Evolutionary conservation across 2,329 filamentous ascomycete genomes (phyloP), one percentile per base, ranked within the genome.

Genomic region (Fusarium xyrophilum): DNA sequence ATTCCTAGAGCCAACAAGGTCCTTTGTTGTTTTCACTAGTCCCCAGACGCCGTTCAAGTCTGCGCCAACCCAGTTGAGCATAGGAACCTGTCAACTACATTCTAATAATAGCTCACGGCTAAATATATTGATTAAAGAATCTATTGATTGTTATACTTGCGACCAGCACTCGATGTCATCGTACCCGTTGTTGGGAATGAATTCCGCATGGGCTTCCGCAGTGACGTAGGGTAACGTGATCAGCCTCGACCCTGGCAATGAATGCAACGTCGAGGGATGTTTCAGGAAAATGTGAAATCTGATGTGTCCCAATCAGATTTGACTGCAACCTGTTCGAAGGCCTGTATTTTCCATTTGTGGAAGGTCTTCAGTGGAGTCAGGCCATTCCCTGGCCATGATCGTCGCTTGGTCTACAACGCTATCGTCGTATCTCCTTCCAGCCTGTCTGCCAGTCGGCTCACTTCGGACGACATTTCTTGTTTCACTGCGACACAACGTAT

Each of bases 181-280:
- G 13, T 10, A 53, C 25, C 14, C 23, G 0, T 6, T 5, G 28
- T 19, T 27, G 36, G 21, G 30, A 23, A 46, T 38, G 25, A n/a
- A 30, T 48, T 23, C 33, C 52, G 21, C 28, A 28, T 14, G n/a
- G 23, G 13, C 28, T 35, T 46, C 30, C 33, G 7, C 25, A 38
- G 42, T 56, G 53, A 48, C 53, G 53, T 56, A 56, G 53, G 42
- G 56, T 56, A 55, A 47, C 30, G 23, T 33, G 21, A 44, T 47
- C 28, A 17, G 4, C 39, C 11, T 21, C 0, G 27, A 60, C 35
- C 57, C 23, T 60, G 10, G 38, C 15, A 48, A 48, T 50, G 52
- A 48, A 48, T 50, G 52, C 15, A 57, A 48, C 57, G 14, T 28
- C 12, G 15, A 42, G 32, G 36, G 52, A 50, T 10, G 36, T 42